phyloP scores from a whole-genome alignment of 1,139 yeast species.

The Yamadazyma dendronema region DNA sequence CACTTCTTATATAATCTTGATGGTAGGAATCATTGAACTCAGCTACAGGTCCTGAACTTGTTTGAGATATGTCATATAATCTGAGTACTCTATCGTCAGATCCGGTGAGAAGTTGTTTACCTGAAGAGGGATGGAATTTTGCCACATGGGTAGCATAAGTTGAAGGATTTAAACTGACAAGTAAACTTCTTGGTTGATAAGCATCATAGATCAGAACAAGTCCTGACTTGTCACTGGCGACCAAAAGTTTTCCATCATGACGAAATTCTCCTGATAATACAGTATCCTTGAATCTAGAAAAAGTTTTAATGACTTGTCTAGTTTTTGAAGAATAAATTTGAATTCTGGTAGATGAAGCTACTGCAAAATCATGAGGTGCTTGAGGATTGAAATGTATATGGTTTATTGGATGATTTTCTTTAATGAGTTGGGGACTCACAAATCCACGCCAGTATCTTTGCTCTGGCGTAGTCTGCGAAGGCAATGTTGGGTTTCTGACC shows the following conservation, averaged over 20 bases:
- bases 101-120: slow-evolving; percentile 77
- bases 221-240: slow-evolving; percentile 90
- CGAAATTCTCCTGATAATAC: slow-evolving; percentile 85
- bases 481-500: slow-evolving; percentile 69
- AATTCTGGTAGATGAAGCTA: slow-evolving; percentile 86
- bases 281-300: slow-evolving; percentile 87
- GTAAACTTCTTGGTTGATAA: slow-evolving; percentile 69
- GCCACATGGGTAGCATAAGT: slow-evolving; percentile 90
- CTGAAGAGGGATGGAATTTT: slow-evolving; percentile 77
- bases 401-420: slow-evolving; percentile 89
- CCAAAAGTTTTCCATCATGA: slow-evolving; percentile 76
- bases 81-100: slow-evolving; percentile 88
- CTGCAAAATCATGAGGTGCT: slow-evolving; percentile 89
- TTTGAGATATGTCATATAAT: slow-evolving; percentile 84
- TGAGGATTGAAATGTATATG: slow-evolving; percentile 86
- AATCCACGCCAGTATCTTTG: slow-evolving; percentile 92
- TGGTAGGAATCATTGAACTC: slow-evolving; percentile 67
- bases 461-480: slow-evolving; percentile 85
- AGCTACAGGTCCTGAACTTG: slow-evolving; percentile 59
- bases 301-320: slow-evolving; percentile 84
- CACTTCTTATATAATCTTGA: slow-evolving; percentile 84
- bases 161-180: slow-evolving; percentile 79
- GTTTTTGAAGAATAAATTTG: slow-evolving; percentile 92
- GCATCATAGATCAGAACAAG: slow-evolving; percentile 82
- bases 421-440: slow-evolving; percentile 80